Evolutionary conservation across 176 grass and related monocot genomes (phyloP), one percentile per base, ranked within the genome.

Genomic region (Oryza officinalis): DNA sequence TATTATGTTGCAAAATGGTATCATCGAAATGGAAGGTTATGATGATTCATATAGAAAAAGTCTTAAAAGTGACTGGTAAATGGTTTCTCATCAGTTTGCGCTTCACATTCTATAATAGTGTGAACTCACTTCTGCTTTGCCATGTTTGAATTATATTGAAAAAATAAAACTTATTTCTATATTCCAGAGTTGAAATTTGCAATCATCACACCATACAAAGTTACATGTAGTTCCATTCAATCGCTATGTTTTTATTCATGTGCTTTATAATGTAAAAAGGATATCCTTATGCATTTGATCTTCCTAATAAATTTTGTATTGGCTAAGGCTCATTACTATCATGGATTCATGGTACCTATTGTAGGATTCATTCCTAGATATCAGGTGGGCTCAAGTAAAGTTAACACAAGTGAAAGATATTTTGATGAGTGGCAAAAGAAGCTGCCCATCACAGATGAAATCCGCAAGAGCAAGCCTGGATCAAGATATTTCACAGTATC

Each of bases 401-500:
- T 52, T 80, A 85, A 91, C 65, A 17, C 67, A 82, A 81, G 71
- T 65, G 77, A 54, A 65, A 82, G 67, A 50, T 38, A 69, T 41
- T 63, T 23, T 76, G 86, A 75, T 38, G 84, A 27, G 6, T 72
- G 47, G 67, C 31, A 64, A 63, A 80, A 72, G n/a, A 84, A 81
- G 71, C 84, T 65, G 38, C 63, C 65, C 4, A 80, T 71, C 72
- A 40, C 89, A 75, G 85, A 91, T 83, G 86, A 84, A 81, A 54
- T 86, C 72, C 68, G 67, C 78, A 99, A 77, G 86, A 83, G 67
- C 79, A 91, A 78, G 86, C 35, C 83, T 0, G 81, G 59, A 18
- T 74, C 79, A 17, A 91, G 84, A 71, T 89, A 85, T 26, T 72
- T 94, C 87, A 98, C 85, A 30, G 86, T 86, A 15, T 99, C 92